A percentile compares a stretch with the other conserved stretches of the same genome.
These are phyloP conservation scores for Gynostemma pentaphyllum DNA, from an alignment of 306 rosid genomes.

Conservation along the genomic window DNA sequence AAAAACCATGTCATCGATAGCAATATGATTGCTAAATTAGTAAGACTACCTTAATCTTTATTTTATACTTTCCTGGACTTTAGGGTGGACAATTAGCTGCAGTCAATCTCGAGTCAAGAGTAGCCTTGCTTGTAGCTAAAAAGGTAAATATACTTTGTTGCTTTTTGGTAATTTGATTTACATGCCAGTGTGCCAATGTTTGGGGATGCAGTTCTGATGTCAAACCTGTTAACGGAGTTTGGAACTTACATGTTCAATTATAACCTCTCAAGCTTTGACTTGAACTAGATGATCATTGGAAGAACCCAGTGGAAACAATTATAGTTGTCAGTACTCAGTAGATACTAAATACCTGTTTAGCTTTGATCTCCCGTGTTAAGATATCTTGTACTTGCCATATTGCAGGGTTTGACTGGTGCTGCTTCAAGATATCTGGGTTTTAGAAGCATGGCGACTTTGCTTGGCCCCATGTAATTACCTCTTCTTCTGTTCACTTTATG, in stretches of 20 bases:
- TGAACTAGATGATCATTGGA: background rate
- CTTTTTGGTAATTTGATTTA: background rate
- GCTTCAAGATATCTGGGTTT: constrained; percentile 84
- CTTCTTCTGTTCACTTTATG: constrained; percentile 14
- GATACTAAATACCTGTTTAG: background rate
- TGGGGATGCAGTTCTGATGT: background rate
- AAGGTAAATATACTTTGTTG: constrained; percentile 33
- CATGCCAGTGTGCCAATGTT: background rate
- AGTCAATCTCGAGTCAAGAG: constrained; percentile 72
- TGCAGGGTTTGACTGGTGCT: constrained; percentile 82
- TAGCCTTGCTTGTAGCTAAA: constrained; percentile 84
- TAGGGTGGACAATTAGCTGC: constrained; percentile 86
- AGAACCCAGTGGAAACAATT: background rate
- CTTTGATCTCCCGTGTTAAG: background rate
- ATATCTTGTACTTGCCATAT: constrained; percentile 10
- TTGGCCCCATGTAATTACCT: constrained; percentile 77
- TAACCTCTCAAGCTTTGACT: background rate
- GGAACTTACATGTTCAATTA: background rate
- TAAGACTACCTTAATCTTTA: background rate
- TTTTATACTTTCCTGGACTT: constrained; percentile 23
- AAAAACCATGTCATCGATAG: background rate
- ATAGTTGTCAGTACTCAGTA: background rate
- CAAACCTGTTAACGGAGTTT: background rate
- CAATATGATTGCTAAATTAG: background rate
- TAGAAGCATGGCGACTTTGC: constrained; percentile 74